Base-by-base conservation (phyloP, 2,329 filamentous ascomycete species). In the Pseudogymnoascus destructans region DNA sequence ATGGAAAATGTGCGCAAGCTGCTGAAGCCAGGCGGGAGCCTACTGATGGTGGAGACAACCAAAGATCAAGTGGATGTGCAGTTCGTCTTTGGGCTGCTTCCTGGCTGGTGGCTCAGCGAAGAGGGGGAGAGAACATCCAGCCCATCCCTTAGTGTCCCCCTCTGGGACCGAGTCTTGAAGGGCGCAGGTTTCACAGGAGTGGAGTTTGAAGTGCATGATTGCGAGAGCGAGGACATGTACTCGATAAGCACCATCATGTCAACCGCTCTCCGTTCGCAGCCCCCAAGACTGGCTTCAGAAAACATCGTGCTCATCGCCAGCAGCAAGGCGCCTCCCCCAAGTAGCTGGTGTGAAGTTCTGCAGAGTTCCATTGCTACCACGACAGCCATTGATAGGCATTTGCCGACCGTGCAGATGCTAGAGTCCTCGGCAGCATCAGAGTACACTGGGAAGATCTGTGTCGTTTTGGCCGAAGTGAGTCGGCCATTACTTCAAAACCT, bases 101-200 rank as follows among this genome's bases (percentile, higher is more conserved):
- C 69, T 6, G 71, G 70, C 0, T 74, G 70, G 71, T 72, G 69
- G 70, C 33, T 35, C 13, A 35, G 33, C 33, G 33, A 35, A 15
- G 33, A 35, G 6, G 13, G 1, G 3, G 33, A 35, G 33, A 4
- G 33, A 5, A 15, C 5, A 6, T 5, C 33, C 4, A 35, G 33
- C 33, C 33, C 33, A 15, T 5, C 33, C 6, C 9, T 13, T 13
- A 10, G 13, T n/a, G 13, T 15, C 13, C 13, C 13, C 6, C 3
- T 15, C 2, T 35, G 33, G 33, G 13, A 35, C 13, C 13, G 13
- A 35, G 33, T 35, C 13, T 7, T 35, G 13, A 35, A 15, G 6
- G 33, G 5, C 33, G 6, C 33, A 5, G 33, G 33, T 5, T 35
- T 35, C 33, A 35, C 3, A 4, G 33, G 33, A 13, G n/a, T 35